Evolutionary conservation across 2,329 filamentous ascomycete species (phyloP), one percentile per base, ranked within the genome.

Genomic region (Stachybotrys chlorohalonatus): DNA sequence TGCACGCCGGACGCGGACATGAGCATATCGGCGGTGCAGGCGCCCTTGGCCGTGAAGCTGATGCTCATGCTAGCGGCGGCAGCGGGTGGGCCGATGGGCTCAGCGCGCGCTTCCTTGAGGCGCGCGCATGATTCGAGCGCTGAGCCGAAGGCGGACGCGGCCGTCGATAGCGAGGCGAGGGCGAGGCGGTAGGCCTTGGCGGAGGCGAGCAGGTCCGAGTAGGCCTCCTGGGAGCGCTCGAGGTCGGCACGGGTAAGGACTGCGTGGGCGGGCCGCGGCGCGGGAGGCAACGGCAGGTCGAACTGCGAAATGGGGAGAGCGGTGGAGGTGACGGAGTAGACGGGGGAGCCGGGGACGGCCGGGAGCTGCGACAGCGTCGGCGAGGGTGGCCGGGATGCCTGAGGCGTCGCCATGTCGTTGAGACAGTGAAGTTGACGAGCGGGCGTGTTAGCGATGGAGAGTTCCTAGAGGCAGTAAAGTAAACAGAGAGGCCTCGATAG

Each of bases 81-180:
- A 24, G 53, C 64, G 32, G 64, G 62, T 3, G 74, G 69, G 2
- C 72, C 72, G 49, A 84, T 73, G 51, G 77, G 73, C 59, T 85
- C 82, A 53, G 82, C 81, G 52, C 83, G 78, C 39, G 84, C 81
- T 65, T 87, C 84, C 63, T 86, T 87, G 36, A 86, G 72, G 13
- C 84, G 79, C n/a, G 84, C 84, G 67, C 84, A 87, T 57, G 82
- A 70, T 70, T 87, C 84, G 56, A 87, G 77, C 15, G 84, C 82
- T 50, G 78, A 77, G 51, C 83, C 84, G 64, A 87, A 87, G 36
- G 78, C 73, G 0, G 83, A 85, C 2, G 84, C 82, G 2, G 84
- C 79, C 6, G 74, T 76, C 8, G 83, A 85, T 11, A 87, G 73
- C 2, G 79, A 67, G 42, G 83, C 78, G 50, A 87, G 80, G 15